These are phyloP conservation scores for Adansonia digitata DNA, from an alignment of 345 rosid genomes.

Conservation along the genomic window DNA sequence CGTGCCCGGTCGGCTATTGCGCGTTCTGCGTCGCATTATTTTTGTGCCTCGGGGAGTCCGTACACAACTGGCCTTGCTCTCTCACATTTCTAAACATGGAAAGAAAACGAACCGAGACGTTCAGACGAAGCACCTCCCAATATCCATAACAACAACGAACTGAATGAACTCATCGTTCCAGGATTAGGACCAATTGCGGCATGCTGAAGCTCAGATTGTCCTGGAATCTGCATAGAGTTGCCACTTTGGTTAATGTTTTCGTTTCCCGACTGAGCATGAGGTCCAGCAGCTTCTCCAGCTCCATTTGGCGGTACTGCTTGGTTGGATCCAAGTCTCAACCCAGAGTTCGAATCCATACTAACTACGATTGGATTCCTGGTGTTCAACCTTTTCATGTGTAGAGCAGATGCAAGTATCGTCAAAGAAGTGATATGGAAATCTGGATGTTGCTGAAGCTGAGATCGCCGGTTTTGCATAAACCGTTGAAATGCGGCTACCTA, in stretches of 20 bases:
- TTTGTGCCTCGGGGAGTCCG: conserved; percentile 28
- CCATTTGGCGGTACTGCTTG: conserved; percentile 28
- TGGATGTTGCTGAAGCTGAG: conserved; percentile 83
- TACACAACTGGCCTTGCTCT: conserved; percentile 72
- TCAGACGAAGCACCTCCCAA: conserved; percentile 95
- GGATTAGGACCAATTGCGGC: conserved; percentile 51
- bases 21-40: conserved; percentile 21
- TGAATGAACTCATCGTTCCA: conserved; percentile 74
- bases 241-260: conserved; percentile 24
- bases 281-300: conserved; percentile 22
- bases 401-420: conserved; percentile 84
- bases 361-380: conserved; percentile 51
- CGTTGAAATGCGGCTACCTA: conserved; percentile 94
- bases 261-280: conserved; percentile 27
- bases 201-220: conserved; percentile 39
- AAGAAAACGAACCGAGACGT: conserved; percentile 69
- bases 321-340: conserved; percentile 45
- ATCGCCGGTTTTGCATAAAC: conserved; percentile 68
- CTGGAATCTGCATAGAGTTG: conserved; percentile 39
- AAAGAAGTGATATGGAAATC: conserved; percentile 94
- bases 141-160: conserved; percentile 84
- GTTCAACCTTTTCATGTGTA: conserved; percentile 86
- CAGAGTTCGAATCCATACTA: conserved; percentile 33
- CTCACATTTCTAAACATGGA: conserved; percentile 90
- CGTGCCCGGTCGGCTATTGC: conserved; percentile 15